A percentile compares a stretch with the other conserved stretches of the same genome.
Conservation (phyloP, 2,329 filamentous ascomycete genomes). For the Neoascochyta sp. region DNA sequence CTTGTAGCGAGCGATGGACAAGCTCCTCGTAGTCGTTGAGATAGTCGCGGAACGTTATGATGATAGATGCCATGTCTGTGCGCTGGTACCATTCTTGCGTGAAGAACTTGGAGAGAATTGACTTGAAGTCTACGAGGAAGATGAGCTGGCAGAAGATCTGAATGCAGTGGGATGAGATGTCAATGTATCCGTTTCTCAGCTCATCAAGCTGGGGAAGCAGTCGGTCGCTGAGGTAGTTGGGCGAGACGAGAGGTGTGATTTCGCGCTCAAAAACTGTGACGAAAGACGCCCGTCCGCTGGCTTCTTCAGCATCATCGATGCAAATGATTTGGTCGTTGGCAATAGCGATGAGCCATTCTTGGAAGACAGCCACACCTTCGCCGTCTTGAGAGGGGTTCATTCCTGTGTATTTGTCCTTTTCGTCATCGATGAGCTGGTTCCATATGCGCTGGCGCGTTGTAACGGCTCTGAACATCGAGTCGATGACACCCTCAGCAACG, state of each 20-base stretch:
- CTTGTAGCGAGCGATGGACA: slow-evolving; percentile 79
- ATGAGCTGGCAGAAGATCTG: slow-evolving; percentile 80
- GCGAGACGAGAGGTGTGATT: slow-evolving; percentile 74
- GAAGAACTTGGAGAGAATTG: slow-evolving; percentile 85
- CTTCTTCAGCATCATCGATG: slow-evolving; percentile 71
- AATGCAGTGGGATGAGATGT: slow-evolving; percentile 91
- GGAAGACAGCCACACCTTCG: slow-evolving; percentile 69
- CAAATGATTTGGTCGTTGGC: slow-evolving; percentile 98
- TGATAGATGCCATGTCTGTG: slow-evolving; percentile 88
- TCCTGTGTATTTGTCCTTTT: slow-evolving; percentile 67
- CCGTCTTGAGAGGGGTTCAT: slow-evolving; percentile 57
- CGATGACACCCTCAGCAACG: slow-evolving; percentile 90
- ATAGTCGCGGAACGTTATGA: slow-evolving; percentile 93
- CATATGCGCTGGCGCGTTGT: slow-evolving; percentile 78
- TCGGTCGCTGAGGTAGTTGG: slow-evolving; percentile 66
- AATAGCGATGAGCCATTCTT: slow-evolving; percentile 93
- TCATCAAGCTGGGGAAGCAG: slow-evolving; percentile 68
- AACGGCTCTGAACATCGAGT: slow-evolving; percentile 89
- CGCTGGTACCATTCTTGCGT: slow-evolving; percentile 83
- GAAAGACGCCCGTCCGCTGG: slow-evolving; percentile 67
- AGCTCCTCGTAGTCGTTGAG: slow-evolving; percentile 80
- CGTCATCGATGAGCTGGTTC: slow-evolving; percentile 84
- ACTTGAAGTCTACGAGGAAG: slow-evolving; percentile 83
- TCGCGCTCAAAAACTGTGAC: slow-evolving; percentile 81
- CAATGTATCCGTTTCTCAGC: slow-evolving; percentile 87